A percentile compares a stretch with the other conserved stretches of the same genome.
Conservation (phyloP, 495 filamentous ascomycete species). For the Ascodesmis nigricans region DNA sequence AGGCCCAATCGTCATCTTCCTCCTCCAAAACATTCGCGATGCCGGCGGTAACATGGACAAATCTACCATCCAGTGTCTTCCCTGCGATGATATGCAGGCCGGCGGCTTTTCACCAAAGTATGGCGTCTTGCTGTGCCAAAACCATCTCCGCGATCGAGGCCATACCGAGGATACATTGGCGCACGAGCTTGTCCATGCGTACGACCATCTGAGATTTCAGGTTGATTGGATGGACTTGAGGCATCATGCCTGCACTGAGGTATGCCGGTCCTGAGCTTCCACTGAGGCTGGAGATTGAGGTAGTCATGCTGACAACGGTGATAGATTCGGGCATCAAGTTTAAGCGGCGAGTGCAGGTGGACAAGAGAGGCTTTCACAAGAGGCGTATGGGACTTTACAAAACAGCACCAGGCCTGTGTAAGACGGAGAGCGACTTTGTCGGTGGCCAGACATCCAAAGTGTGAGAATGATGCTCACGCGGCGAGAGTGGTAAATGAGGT, state of each 20-base stretch:
- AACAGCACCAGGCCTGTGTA: constrained; percentile 88
- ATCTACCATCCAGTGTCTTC: constrained; percentile 56
- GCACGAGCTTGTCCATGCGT: constrained; percentile 96
- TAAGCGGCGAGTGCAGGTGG: constrained; percentile 90
- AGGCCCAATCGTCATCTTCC: constrained; percentile 66
- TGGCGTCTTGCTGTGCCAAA: constrained; percentile 79
- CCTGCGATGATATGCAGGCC: constrained; percentile 42
- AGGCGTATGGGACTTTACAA: constrained; percentile 66
- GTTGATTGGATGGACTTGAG: constrained; percentile 58
- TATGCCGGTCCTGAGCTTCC: constrained; percentile 23
- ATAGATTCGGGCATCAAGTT: constrained; percentile 74
- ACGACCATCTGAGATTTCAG: constrained; percentile 79
- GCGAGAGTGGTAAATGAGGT: constrained; percentile 80
- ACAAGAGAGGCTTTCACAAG: constrained; percentile 59
- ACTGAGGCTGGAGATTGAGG: neutral
- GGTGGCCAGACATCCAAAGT: constrained; percentile 48
- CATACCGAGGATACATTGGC: constrained; percentile 85
- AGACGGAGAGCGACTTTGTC: constrained; percentile 54
- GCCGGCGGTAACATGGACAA: constrained; percentile 52
- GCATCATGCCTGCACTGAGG: constrained; percentile 91
- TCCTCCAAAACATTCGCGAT: constrained; percentile 51
- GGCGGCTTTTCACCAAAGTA: constrained; percentile 69
- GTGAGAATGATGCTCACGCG: constrained; percentile 72
- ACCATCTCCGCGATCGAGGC: constrained; percentile 47
- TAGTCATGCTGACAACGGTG: neutral